Evolutionary conservation across 495 filamentous ascomycete genomes (phyloP), one percentile per base, ranked within the genome.

Genomic region (Margaritispora aquatica): DNA sequence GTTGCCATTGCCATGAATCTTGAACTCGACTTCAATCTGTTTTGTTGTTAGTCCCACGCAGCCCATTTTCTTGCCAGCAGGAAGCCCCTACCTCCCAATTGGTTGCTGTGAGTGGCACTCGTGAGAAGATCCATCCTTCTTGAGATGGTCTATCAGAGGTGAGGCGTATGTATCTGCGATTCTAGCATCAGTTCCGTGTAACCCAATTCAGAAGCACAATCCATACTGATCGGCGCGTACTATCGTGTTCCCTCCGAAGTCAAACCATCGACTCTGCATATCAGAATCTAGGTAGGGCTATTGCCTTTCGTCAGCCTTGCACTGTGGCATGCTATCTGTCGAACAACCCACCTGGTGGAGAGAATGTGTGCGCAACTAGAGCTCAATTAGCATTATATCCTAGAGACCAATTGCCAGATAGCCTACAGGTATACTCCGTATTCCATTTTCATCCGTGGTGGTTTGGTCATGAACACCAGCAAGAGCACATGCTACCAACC

Each of bases 181-280:
- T 47, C 51, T 17, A 44, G 19, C 38, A n/a, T 44, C 38, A 44
- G 38, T 17, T n/a, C 54, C 44, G 15, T 48, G 22, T 20, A 58
- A 23, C 3, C 50, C 13, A 41, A 26, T 27, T 36, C 20, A 46
- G 21, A 48, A 55, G 47, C 23, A 21, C 10, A 48, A 38, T 20
- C 38, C 77, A 61, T 84, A 97, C 87, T 90, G 84, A 72, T 99
- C 95, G 62, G 92, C 88, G 50, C 95, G 87, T 68, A 97, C 79
- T 63, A 99, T 84, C 4, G 94, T 95, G 71, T 96, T 90, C 67
- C 92, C 94, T 68, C 95, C 95, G 82, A 96, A 99, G 77, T 99
- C 95, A 73, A 89, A 99, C 91, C 94, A 99, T 74, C 95, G 88
- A 77, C 89, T 96, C 80, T 96, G 90, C 85, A 97, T 92, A 73